Conservation (phyloP, 352 stramenopile genomes). For the Phytophthora melonis region DNA sequence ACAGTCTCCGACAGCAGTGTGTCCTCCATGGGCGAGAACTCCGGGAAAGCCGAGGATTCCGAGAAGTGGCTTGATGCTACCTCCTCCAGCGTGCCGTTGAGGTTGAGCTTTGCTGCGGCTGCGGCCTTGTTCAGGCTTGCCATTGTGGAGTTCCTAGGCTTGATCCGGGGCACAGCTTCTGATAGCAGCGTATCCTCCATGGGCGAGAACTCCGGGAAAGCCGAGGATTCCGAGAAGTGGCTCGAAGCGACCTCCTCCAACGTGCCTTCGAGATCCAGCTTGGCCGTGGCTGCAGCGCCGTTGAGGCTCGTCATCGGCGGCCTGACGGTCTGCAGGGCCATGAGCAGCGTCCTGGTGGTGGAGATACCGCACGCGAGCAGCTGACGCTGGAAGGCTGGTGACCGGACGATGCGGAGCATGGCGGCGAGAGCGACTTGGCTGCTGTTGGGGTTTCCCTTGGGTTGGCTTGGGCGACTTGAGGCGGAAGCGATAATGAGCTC, state of each 20-base stretch:
- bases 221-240: conserved; percentile 62
- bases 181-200: conserved; percentile 57
- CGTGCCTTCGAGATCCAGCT: conserved; percentile 40
- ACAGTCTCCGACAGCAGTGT: conserved; percentile 46
- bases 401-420: conserved; percentile 20
- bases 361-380: conserved; percentile 12
- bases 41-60: conserved; percentile 62
- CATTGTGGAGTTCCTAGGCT: conserved; percentile 2
- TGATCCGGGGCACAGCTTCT: conserved; percentile 33
- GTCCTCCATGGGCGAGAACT: conserved; percentile 63
- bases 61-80: conserved; percentile 54
- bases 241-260: conserved; percentile 53
- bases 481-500: conserved; percentile 16
- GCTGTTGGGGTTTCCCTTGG: background rate
- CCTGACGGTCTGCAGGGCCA: conserved; percentile 10
- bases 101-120: conserved; percentile 30
- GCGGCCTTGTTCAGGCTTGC: conserved; percentile 37
- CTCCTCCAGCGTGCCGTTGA: conserved; percentile 58
- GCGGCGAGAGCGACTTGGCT: background rate
- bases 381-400: conserved; percentile 10
- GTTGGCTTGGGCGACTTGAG: conserved; percentile 1
- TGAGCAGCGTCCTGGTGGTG: conserved; percentile 5
- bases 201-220: conserved; percentile 64
- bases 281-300: conserved; percentile 21
- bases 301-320: conserved; percentile 26